Conservation (phyloP, 805 yeast genomes). For the Suhomyces sp. region DNA sequence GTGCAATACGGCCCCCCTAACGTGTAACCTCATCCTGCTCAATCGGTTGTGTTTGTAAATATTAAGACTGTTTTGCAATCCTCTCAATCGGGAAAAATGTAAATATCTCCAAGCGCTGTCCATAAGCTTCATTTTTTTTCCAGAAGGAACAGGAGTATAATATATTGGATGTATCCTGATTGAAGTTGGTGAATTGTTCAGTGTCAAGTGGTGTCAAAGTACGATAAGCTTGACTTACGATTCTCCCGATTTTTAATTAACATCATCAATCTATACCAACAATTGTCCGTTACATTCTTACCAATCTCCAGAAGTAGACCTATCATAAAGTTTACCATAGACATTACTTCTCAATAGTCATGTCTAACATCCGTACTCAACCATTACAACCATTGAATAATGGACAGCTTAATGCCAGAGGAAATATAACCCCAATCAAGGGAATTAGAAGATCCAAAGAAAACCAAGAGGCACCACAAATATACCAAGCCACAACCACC, state of each 20-base stretch:
- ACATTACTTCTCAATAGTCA: neutral
- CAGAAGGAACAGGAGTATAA: slow-evolving; percentile 1
- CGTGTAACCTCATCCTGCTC: slow-evolving; percentile 1
- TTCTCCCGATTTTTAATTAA: neutral
- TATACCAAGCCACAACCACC: neutral
- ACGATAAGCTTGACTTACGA: neutral
- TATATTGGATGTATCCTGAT: slow-evolving; percentile 2
- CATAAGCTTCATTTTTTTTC: slow-evolving; percentile 1
- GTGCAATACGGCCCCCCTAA: neutral
- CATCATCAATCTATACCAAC: neutral
- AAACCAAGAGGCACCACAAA: slow-evolving; percentile 8
- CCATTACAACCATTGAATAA: slow-evolving; percentile 55
- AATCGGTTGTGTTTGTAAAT: slow-evolving; percentile 9
- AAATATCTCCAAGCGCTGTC: slow-evolving; percentile 8
- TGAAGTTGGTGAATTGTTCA: neutral
- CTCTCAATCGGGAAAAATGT: slow-evolving; percentile 10
- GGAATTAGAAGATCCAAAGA: slow-evolving; percentile 26
- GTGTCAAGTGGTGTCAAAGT: neutral
- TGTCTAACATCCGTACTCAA: slow-evolving; percentile 21
- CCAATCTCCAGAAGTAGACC: neutral
- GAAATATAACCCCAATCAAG: slow-evolving; percentile 42
- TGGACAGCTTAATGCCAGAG: slow-evolving; percentile 49
- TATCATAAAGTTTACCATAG: neutral
- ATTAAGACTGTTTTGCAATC: slow-evolving; percentile 8
- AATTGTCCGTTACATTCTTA: neutral